Evolutionary conservation across 1,284 basidiomycete genomes (phyloP).

Genomic region (Sporisorium exsertum): DNA sequence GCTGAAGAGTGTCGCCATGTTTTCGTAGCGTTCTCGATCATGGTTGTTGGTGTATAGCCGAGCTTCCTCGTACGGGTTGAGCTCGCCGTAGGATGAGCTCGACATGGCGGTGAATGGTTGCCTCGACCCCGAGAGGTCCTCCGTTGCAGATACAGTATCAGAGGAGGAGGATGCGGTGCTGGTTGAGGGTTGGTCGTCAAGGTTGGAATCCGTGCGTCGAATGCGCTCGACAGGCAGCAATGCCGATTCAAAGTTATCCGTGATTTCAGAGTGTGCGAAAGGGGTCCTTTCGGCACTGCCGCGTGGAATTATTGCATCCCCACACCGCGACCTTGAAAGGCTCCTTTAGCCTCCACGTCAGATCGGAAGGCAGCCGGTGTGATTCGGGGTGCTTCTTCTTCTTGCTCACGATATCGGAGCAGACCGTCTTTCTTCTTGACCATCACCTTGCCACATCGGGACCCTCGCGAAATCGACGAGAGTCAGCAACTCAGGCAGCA

Average conservation of each 20-base stretch:
- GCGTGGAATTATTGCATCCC: slow-evolving; percentile 12
- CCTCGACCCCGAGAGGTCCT: neutral
- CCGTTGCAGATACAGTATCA: too few relatives aligned
- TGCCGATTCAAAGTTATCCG: neutral
- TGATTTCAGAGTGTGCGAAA: neutral
- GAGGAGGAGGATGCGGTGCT: neutral
- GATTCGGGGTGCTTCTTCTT: too few relatives aligned
- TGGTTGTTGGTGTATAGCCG: slow-evolving; percentile 87
- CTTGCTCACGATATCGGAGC: neutral
- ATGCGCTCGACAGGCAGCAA: neutral
- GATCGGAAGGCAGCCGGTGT: slow-evolving; percentile 9
- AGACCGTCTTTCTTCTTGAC: neutral
- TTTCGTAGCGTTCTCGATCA: slow-evolving; percentile 89
- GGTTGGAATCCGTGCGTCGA: neutral
- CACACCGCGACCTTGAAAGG: neutral
- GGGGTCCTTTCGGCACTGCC: slow-evolving; percentile 11
- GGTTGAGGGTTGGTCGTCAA: too few relatives aligned
- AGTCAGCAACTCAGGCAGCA: neutral
- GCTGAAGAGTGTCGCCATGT: slow-evolving; percentile 88
- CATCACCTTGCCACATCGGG: neutral
- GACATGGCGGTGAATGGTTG: slow-evolving; percentile 14
- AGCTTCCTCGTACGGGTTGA: slow-evolving; percentile 77
- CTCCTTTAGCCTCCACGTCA: slow-evolving; percentile 29
- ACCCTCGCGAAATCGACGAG: neutral
- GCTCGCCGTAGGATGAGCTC: slow-evolving; percentile 39